Evolutionary conservation across 768 basidiomycete species (phyloP).

Genomic region (Cystobasidium onofrii): DNA sequence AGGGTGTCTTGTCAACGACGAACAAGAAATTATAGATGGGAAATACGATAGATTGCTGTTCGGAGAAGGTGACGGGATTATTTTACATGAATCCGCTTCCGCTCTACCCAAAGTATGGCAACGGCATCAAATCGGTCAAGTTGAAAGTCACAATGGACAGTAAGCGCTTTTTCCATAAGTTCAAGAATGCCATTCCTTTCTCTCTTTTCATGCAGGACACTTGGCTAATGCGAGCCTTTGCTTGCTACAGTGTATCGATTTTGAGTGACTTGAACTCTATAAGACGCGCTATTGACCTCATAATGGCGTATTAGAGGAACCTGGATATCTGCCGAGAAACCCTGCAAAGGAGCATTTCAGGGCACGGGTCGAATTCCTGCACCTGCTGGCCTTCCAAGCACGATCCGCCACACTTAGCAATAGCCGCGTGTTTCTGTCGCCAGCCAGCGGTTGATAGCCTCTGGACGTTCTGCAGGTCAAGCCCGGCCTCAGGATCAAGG

Average conservation of each 20-base stretch:
- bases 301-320: neutral
- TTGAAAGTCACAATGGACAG: conserved; percentile 19
- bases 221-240: too few species aligned
- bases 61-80: conserved; percentile 33
- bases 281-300: neutral
- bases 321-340: neutral
- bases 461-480: too few species aligned
- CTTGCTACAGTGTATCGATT: neutral
- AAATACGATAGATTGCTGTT: conserved; percentile 35
- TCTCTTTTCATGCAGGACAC: too few species aligned
- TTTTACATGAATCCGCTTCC: conserved; percentile 5
- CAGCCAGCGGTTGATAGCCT: too few species aligned
- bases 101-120: conserved; percentile 10
- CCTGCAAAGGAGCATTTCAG: too few species aligned
- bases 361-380: too few species aligned
- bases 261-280: neutral
- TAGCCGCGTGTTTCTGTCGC: too few species aligned
- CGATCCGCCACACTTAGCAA: too few species aligned
- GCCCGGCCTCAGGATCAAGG: too few species aligned
- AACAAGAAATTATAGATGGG: conserved; percentile 24
- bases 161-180: neutral
- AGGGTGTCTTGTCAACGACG: conserved; percentile 28
- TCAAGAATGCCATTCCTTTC: too few species aligned
- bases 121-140: neutral
- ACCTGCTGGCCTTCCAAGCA: too few species aligned